These are phyloP conservation scores for Xylaria sp. DNA, from an alignment of 2,329 filamentous ascomycete genomes.

Conservation along the genomic window DNA sequence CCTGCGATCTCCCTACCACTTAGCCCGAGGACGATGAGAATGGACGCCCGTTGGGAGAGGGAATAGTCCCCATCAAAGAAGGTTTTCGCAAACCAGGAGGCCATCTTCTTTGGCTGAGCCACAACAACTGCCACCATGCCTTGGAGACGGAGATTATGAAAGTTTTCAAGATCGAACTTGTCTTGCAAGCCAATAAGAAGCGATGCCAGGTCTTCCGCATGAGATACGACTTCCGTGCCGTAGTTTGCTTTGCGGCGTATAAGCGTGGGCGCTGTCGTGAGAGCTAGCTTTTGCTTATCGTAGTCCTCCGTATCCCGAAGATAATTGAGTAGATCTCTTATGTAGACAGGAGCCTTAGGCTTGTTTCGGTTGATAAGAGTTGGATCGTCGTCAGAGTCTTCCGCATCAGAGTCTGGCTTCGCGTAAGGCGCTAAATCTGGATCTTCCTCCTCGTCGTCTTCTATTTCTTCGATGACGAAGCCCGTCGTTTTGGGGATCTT, in stretches of 20 bases:
- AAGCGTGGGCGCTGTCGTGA: slow-evolving; percentile 78
- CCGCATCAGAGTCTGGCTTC: slow-evolving; percentile 87
- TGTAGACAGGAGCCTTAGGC: slow-evolving; percentile 85
- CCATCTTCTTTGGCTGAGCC: slow-evolving; percentile 79
- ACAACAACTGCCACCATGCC: slow-evolving; percentile 84
- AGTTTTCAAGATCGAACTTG: slow-evolving; percentile 82
- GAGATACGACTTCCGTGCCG: slow-evolving; percentile 86
- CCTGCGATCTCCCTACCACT: slow-evolving; percentile 87
- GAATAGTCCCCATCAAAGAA: slow-evolving; percentile 96
- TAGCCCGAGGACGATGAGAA: slow-evolving; percentile 84
- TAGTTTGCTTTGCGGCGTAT: slow-evolving; percentile 91
- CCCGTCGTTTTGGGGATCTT: slow-evolving; percentile 49
- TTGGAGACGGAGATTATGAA: slow-evolving; percentile 79
- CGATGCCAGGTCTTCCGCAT: slow-evolving; percentile 81
- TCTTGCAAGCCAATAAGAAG: slow-evolving; percentile 84
- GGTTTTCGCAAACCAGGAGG: slow-evolving; percentile 81
- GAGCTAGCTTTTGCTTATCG: slow-evolving; percentile 82
- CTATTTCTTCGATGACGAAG: slow-evolving; percentile 73
- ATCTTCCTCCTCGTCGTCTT: slow-evolving; percentile 65
- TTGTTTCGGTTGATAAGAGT: slow-evolving; percentile 87
- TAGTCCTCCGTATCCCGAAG: slow-evolving; percentile 84
- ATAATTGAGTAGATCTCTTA: slow-evolving; percentile 82
- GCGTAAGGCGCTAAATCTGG: slow-evolving; percentile 79
- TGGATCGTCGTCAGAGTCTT: slow-evolving; percentile 93
- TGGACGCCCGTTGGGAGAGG: slow-evolving; percentile 80